Percentiles rank a stretch among this genome's conserved stretches.
Conservation (phyloP, 805 yeast genomes). For the Yamadazyma sp. region DNA sequence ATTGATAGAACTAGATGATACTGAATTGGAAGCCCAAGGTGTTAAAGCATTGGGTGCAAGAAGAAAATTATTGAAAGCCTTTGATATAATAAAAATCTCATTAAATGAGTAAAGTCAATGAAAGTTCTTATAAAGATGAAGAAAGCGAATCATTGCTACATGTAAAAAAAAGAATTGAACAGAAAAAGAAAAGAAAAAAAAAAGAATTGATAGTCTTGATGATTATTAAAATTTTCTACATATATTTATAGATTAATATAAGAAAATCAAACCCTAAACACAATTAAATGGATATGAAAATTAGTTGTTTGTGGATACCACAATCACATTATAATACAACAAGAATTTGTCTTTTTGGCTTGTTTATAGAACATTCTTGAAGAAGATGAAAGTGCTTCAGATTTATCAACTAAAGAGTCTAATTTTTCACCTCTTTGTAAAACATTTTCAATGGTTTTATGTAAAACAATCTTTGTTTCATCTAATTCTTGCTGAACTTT, state of each 20-base stretch:
- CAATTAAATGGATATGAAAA: no score
- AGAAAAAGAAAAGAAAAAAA: no score
- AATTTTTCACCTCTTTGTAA: constrained; percentile 95
- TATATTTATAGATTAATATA: constrained; percentile 4
- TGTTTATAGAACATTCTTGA: constrained; percentile 95
- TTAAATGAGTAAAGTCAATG: no score
- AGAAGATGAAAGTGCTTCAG: constrained; percentile 84
- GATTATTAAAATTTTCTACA: no score
- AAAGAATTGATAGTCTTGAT: no score
- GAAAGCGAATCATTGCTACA: no score
- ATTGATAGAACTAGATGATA: constrained; percentile 68
- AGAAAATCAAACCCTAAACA: no score
- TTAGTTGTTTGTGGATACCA: no score
- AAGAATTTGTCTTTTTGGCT: constrained; percentile 87
- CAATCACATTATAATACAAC: constrained; percentile 79
- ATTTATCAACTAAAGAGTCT: constrained; percentile 90
- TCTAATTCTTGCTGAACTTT: constrained; percentile 97
- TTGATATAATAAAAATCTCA: constrained; percentile 63
- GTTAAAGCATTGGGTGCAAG: constrained; percentile 96
- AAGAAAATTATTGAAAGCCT: constrained; percentile 87
- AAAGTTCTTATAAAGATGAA: no score
- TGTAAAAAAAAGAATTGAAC: no score
- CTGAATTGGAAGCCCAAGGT: constrained; percentile 69
- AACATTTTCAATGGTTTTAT: constrained; percentile 91
- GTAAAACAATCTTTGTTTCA: constrained; percentile 94